Conservation (phyloP, 305 asterid species). For the Fraxinus xanthoxyloides region DNA sequence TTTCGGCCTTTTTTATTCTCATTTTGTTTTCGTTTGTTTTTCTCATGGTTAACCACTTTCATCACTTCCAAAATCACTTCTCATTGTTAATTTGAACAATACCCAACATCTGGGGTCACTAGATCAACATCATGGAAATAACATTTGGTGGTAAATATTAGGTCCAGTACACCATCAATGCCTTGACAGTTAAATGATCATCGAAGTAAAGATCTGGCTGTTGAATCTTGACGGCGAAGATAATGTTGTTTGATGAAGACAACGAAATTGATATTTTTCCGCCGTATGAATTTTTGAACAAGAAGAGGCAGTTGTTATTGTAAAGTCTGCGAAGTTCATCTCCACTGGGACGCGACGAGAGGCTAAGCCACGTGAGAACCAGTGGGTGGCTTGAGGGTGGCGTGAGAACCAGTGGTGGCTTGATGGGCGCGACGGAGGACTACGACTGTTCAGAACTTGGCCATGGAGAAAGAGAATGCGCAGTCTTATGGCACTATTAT, state of each 20-base stretch:
- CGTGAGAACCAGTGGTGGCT: slow-evolving; percentile 42
- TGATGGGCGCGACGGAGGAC: slow-evolving; percentile 51
- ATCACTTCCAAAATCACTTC: too few species aligned
- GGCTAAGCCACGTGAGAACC: slow-evolving; percentile 40
- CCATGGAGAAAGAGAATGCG: slow-evolving; percentile 49
- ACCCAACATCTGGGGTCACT: background rate
- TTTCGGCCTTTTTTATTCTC: too few species aligned
- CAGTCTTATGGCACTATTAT: slow-evolving; percentile 54
- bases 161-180: slow-evolving; percentile 60
- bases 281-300: slow-evolving; percentile 27
- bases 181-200: slow-evolving; percentile 55
- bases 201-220: slow-evolving; percentile 61
- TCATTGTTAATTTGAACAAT: too few species aligned
- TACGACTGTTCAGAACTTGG: slow-evolving; percentile 37
- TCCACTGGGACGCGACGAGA: slow-evolving; percentile 37
- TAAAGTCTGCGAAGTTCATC: slow-evolving; percentile 39
- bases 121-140: slow-evolving; percentile 24
- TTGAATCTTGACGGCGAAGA: slow-evolving; percentile 43
- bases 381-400: slow-evolving; percentile 50
- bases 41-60: too few species aligned
- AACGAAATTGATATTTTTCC: slow-evolving; percentile 40
- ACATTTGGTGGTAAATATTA: slow-evolving; percentile 40
- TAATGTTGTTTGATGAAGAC: slow-evolving; percentile 37
- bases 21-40: too few species aligned
- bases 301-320: slow-evolving; percentile 49